phyloP scores from a whole-genome alignment of 2,329 filamentous ascomycete genomes.

The Furcasterigmium furcatum region DNA sequence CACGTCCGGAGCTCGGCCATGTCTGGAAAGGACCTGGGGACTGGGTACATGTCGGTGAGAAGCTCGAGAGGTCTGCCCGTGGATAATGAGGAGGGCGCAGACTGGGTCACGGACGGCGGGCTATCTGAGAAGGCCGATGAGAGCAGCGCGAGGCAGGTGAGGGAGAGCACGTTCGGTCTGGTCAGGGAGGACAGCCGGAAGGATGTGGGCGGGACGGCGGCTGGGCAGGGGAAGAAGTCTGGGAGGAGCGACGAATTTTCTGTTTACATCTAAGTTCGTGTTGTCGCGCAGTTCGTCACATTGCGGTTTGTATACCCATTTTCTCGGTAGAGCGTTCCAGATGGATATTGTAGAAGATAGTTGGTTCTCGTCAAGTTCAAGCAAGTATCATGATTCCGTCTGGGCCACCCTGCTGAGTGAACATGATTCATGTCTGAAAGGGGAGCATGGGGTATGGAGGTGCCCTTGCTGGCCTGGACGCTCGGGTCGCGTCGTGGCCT shows the following conservation, averaged over 20 bases:
- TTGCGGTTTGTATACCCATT: slow-evolving; percentile 7
- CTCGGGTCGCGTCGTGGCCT: background rate
- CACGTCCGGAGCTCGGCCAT: slow-evolving; percentile 7
- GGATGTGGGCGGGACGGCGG: too few relatives aligned
- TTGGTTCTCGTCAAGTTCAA: slow-evolving; percentile 1
- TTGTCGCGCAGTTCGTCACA: background rate
- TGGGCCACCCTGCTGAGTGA: too few relatives aligned
- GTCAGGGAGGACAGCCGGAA: background rate
- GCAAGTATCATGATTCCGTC: too few relatives aligned
- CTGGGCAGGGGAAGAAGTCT: background rate
- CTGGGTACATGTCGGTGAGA: background rate
- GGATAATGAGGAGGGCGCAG: slow-evolving; percentile 5
- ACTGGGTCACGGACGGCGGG: slow-evolving; percentile 12
- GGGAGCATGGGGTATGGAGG: too few relatives aligned
- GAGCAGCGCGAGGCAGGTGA: slow-evolving; percentile 4
- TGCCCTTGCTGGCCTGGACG: too few relatives aligned
- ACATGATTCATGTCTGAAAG: too few relatives aligned
- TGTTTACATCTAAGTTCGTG: slow-evolving; percentile 9
- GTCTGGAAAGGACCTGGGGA: slow-evolving; percentile 6
- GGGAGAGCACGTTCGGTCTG: background rate
- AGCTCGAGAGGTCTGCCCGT: background rate
- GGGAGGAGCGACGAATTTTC: slow-evolving; percentile 10
- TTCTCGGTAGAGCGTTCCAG: background rate
- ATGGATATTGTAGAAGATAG: background rate
- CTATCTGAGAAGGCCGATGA: slow-evolving; percentile 5